Percentiles rank a stretch among this genome's conserved stretches.
Conservation (phyloP, 192 early-diverging fungal species). For the Podila verticillata region DNA sequence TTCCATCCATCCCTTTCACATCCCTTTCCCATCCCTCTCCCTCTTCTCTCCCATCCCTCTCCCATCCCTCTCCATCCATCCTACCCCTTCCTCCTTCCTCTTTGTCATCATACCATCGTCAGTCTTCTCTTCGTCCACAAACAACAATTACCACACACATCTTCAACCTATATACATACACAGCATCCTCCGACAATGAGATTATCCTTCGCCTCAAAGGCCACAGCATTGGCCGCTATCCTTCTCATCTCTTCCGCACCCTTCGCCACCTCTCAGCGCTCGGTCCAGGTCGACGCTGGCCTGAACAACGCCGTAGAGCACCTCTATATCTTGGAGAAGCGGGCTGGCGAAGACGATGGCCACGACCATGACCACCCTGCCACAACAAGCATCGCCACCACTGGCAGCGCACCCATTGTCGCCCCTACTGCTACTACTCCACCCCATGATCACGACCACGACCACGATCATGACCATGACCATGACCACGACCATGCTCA, state of each 20-base stretch:
- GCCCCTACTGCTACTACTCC: not conserved
- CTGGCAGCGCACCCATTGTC: not conserved
- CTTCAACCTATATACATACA: not conserved
- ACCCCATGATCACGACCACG: not conserved
- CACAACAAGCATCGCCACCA: not conserved
- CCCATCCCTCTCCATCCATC: too few relatives aligned
- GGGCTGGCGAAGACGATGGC: conserved; percentile 21
- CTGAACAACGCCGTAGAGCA: not conserved
- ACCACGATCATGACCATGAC: conserved; percentile 26
- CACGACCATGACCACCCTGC: conserved; percentile 27
- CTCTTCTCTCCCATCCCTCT: too few relatives aligned
- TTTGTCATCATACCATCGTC: too few relatives aligned
- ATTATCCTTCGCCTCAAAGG: not conserved
- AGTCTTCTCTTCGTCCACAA: too few relatives aligned
- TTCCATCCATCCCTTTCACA: too few relatives aligned
- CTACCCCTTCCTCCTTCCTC: too few relatives aligned
- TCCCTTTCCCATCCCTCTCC: too few relatives aligned
- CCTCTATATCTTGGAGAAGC: conserved; percentile 6
- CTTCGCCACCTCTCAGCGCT: not conserved
- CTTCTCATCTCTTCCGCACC: not conserved
- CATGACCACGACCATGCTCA: not conserved
- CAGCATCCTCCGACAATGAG: not conserved
- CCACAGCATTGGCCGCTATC: not conserved
- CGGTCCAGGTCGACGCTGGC: not conserved
- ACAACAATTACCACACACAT: not conserved